Evolutionary conservation across 2,329 filamentous ascomycete species (phyloP), one percentile per base, ranked within the genome.

Genomic region (Colletotrichum sp.): DNA sequence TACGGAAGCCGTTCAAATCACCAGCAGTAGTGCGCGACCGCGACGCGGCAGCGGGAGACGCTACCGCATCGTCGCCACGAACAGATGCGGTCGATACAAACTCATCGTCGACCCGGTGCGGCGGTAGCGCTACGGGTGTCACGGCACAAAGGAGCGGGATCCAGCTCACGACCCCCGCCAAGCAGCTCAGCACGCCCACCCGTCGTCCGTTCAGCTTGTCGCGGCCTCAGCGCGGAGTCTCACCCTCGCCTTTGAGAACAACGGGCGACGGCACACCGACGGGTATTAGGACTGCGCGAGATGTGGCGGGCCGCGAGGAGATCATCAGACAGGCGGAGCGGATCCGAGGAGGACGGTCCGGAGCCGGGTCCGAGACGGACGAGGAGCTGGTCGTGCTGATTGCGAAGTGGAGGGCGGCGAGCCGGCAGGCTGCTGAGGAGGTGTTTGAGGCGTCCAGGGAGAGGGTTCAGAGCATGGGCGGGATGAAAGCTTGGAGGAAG

Each of bases 1-100:
- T 78, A 12, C 76, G 75, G 16, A 72, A 77, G 59, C 77, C 77
- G 13, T 78, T 78, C 52, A 75, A 71, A 12, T 78, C 77, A 24
- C 77, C 77, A 6, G 66, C 61, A 15, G 15, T 77, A 39, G 65
- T 67, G 59, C 61, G 72, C 28, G 65, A 69, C 69, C 52, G 21
- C n/a, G 28, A 61, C 12, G n/a, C 28, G 24, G 36, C 26, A 15
- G 52, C 48, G 21, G 32, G 18, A 28, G 66, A 36, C 13, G 28
- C 18, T 7, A 28, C 36, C 32, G 28, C 36, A n/a, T 12, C 36
- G 26, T 12, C 61, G 39, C 59, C 16, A 34, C 59, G 5, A 48
- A n/a, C 67, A 30, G 34, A 36, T 61, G 59, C 59, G 30, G 18
- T 32, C 59, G 9, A 43, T 24, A 30, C 71, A 39, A 28, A 39